A percentile compares a stretch with the other conserved stretches of the same genome.
phyloP scores from a whole-genome alignment of 2,329 filamentous ascomycete genomes.

The Cercospora sesami region DNA sequence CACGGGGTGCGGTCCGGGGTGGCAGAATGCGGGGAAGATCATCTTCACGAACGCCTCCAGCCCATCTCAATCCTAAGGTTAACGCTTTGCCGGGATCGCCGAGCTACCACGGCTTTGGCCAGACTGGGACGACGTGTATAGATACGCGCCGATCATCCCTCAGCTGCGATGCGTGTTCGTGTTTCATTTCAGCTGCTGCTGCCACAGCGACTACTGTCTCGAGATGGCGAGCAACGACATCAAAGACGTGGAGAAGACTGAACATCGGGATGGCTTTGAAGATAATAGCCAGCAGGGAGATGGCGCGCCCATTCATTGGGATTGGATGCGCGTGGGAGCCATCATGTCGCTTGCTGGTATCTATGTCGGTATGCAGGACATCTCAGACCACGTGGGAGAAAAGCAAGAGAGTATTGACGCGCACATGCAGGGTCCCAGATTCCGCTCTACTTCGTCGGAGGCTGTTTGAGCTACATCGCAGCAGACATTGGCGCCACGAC shows the following conservation, averaged over 20 bases:
- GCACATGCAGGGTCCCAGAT: conserved; percentile 16
- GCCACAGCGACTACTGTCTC: neutral
- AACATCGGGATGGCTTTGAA: neutral
- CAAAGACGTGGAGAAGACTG: conserved; percentile 7
- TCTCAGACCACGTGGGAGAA: neutral
- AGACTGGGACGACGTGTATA: neutral
- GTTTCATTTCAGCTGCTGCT: neutral
- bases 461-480: conserved; percentile 17
- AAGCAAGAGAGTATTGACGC: neutral
- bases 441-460: conserved; percentile 21
- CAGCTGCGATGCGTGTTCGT: neutral
- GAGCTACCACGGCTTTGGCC: conserved; percentile 5
- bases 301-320: conserved; percentile 2
- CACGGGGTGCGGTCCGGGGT: neutral
- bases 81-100: conserved; percentile 4
- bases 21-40: neutral
- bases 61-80: neutral
- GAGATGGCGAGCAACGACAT: conserved; percentile 3
- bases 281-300: conserved; percentile 5
- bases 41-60: neutral
- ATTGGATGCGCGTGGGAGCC: conserved; percentile 3
- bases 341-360: conserved; percentile 3
- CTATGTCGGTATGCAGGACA: neutral
- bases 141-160: neutral
- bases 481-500: conserved; percentile 16